Evolutionary conservation across 1,284 basidiomycete species (phyloP).

Genomic region (Thecaphora frezii): DNA sequence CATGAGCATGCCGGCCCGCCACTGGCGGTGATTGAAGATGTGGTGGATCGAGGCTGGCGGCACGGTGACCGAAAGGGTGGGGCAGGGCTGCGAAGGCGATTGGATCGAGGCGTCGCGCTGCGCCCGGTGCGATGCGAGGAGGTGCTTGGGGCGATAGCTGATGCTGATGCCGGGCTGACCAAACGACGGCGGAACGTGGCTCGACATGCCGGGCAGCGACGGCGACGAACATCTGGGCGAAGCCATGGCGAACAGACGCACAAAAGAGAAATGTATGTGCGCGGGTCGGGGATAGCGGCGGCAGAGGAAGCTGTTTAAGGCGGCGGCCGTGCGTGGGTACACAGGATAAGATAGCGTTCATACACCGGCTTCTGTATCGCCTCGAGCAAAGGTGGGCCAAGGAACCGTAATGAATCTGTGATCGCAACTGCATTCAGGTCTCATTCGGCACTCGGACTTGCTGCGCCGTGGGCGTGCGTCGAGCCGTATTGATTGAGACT

Average conservation of each 20-base stretch:
- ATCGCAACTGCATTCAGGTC: no score
- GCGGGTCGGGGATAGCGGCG: no score
- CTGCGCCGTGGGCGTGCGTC: no score
- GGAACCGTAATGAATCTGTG: no score
- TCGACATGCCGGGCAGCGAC: not conserved
- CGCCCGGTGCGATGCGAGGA: conserved; percentile 4
- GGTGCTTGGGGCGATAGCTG: conserved; percentile 28
- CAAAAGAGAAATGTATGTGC: not conserved
- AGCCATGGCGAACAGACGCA: not conserved
- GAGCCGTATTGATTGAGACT: no score
- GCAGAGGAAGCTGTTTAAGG: no score
- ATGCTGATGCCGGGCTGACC: conserved; percentile 39
- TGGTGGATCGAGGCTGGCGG: conserved; percentile 51
- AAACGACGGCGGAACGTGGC: conserved; percentile 2
- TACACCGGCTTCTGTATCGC: no score
- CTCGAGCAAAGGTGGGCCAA: no score
- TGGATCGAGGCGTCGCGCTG: not conserved
- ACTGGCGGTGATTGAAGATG: conserved; percentile 57
- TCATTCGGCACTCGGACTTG: no score
- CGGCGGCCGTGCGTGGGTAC: no score
- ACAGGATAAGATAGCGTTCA: no score
- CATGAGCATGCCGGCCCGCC: conserved; percentile 57
- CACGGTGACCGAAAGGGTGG: conserved; percentile 32
- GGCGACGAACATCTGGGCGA: not conserved
- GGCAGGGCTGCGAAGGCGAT: not conserved